Base-by-base conservation (phyloP, 2,329 filamentous ascomycete species). In the Curvularia sp. region DNA sequence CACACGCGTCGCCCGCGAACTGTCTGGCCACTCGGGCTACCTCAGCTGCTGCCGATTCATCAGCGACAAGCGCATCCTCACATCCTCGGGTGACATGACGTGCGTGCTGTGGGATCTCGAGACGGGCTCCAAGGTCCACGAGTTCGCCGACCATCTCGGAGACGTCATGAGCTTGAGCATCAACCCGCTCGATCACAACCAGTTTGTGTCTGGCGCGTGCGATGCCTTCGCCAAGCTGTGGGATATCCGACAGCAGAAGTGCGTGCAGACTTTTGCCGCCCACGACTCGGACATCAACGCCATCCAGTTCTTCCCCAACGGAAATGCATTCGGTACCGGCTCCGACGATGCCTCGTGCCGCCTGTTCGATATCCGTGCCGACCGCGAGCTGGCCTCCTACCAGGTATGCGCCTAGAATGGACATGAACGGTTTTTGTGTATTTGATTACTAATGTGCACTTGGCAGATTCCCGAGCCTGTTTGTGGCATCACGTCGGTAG, bases 21-120 rank as follows among this genome's bases (percentile, higher is more conserved):
- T 99, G 49, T 98, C 95, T 31, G 95, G 95, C 43, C 95, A 99
- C 78, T 96, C 94, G 44, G 95, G 95, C 50, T 99, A 99, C 75
- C 87, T 99, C 44, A 97, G 93, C 22, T 99, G 95, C 89, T 98
- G 95, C 79, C 90, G 95, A 65, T 99, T 99, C 80, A 96, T 98
- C 83, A 98, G 97, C 78, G 95, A 99, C 82, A 89, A 95, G 75
- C 93, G 92, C 75, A 98, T 99, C 74, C 88, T 99, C 65, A 99
- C 95, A 60, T 98, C 95, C 0, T 99, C 95, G 2, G 95, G 95
- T 64, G 95, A 99, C 77, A 99, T 99, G 95, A 99, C 95, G 52
- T 99, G 95, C 79, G 97, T 98, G 89, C 91, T 98, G 75, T 99
- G 95, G 95, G 95, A 99, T 82, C 94, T 99, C 65, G 95, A 99